Percentiles rank a stretch among this genome's conserved stretches.
Evolutionary conservation across 768 basidiomycete species (phyloP).

Genomic region (Leccinum rimulosum): DNA sequence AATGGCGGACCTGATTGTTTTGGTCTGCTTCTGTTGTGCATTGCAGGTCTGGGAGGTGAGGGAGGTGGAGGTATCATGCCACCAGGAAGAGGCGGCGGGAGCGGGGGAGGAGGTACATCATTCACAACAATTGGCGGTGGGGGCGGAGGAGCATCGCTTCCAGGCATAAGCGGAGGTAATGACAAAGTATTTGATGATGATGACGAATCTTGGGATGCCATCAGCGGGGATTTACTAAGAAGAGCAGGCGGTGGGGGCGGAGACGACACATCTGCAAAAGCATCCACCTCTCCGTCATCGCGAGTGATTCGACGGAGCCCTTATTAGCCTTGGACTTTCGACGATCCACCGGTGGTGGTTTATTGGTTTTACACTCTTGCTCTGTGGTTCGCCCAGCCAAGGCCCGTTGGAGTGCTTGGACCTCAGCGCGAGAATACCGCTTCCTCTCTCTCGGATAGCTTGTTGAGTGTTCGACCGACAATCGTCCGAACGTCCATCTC

Average conservation of each 20-base stretch:
- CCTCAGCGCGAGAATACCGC: conserved; percentile 51
- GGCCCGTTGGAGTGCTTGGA: conserved; percentile 50
- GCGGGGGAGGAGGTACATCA: not conserved
- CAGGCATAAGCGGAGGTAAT: conserved; percentile 3
- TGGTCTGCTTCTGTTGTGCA: conserved; percentile 30
- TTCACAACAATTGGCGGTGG: conserved; percentile 30
- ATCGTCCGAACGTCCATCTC: conserved; percentile 68
- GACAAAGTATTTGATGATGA: too few species aligned
- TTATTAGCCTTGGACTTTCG: conserved; percentile 10
- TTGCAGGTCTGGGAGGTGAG: conserved; percentile 29
- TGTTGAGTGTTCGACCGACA: conserved; percentile 68
- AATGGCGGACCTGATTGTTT: conserved; percentile 51
- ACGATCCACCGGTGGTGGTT: conserved; percentile 41
- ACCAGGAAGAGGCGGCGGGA: conserved; percentile 31
- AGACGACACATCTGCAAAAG: conserved; percentile 2
- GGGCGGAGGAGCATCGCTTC: conserved; percentile 4
- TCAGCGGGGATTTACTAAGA: not conserved
- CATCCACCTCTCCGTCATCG: conserved; percentile 8
- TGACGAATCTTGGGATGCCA: too few species aligned
- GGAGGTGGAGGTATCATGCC: conserved; percentile 22
- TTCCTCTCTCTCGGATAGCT: conserved; percentile 63
- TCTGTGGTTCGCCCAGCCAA: conserved; percentile 55
- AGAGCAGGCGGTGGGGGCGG: conserved; percentile 11
- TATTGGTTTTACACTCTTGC: conserved; percentile 67
- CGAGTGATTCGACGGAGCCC: not conserved